Base-by-base conservation (phyloP, 1,139 yeast species). In the Scheffersomyces segobiensis region DNA sequence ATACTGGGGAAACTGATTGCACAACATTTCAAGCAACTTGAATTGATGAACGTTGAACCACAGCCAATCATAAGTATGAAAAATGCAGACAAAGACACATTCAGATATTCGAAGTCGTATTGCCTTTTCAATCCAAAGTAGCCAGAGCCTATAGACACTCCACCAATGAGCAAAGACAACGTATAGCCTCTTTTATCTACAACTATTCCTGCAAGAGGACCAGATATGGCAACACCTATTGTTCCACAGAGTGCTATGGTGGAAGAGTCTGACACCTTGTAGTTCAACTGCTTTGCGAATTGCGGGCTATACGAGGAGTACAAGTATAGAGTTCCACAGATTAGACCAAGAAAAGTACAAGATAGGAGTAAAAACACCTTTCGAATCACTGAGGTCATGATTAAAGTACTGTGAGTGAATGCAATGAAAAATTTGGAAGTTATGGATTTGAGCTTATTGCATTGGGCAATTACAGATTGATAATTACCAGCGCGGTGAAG, bases 261-360 rank as follows among this genome's bases (percentile, higher is more conserved):
- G 46, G 87, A 83, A 14, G 87, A 76, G 58, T 84, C 82, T 0
- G 88, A 80, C 14, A 87, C 90, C 5, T 81, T 69, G 60, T 87
- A 80, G 20, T 74, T 72, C 53, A 87, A 77, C 55, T 76, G 77
- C 26, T 74, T 73, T 2, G 90, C 88, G 61, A 86, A 74, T 66
- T 87, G 91, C 3, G 91, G 90, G 53, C 88, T 86, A 66, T 85
- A 87, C 6, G 88, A 85, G 3, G 87, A 82, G 67, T 83, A 86
- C 46, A 85, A 69, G 66, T 86, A 86, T 69, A 86, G 75, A 5
- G 90, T 86, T 5, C 91, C 91, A 67, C 89, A 75, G 50, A 83
- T 84, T 56, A 86, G 72, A 49, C 87, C 86, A 42, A 82, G 69
- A 56, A 82, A 73, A 3, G 87, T 81, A 63, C 86, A 81, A 46